Percentiles rank a stretch among this genome's conserved stretches.
These are phyloP conservation scores for Colletotrichum spaethianum DNA, from an alignment of 2,329 filamentous ascomycete species.

Conservation along the genomic window DNA sequence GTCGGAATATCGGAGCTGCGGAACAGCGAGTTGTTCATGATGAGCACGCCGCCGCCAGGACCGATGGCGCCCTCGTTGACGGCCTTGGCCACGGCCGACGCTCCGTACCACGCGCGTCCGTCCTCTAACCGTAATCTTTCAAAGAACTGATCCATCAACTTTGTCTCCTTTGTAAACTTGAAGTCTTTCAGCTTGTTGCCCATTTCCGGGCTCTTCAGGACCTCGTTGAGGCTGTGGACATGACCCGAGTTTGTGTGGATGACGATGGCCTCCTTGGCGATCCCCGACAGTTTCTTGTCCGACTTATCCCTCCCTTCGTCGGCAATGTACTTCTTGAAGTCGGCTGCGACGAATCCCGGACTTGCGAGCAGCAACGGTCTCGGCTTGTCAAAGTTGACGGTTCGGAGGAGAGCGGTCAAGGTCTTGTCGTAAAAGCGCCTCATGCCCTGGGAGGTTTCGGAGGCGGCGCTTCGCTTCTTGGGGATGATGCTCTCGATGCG, in stretches of 20 bases:
- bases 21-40: conserved; percentile 92
- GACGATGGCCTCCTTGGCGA: conserved; percentile 76
- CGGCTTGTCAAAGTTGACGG: conserved; percentile 80
- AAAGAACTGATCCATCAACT: conserved; percentile 87
- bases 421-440: conserved; percentile 84
- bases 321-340: conserved; percentile 82
- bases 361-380: conserved; percentile 87
- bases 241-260: conserved; percentile 90
- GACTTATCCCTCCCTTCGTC: conserved; percentile 69
- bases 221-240: conserved; percentile 88
- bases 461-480: conserved; percentile 75
- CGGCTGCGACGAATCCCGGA: conserved; percentile 87
- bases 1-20: conserved; percentile 83
- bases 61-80: conserved; percentile 91
- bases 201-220: conserved; percentile 86
- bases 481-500: conserved; percentile 77
- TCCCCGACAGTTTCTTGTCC: conserved; percentile 78
- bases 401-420: conserved; percentile 81
- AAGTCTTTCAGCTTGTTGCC: conserved; percentile 84
- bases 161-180: conserved; percentile 88
- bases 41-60: conserved; percentile 83
- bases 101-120: conserved; percentile 91
- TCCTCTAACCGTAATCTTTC: conserved; percentile 86
- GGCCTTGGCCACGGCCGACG: conserved; percentile 84
- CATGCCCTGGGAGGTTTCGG: conserved; percentile 79